Conservation (phyloP, 1,284 basidiomycete genomes). For the Pseudozyma hubeiensis region DNA sequence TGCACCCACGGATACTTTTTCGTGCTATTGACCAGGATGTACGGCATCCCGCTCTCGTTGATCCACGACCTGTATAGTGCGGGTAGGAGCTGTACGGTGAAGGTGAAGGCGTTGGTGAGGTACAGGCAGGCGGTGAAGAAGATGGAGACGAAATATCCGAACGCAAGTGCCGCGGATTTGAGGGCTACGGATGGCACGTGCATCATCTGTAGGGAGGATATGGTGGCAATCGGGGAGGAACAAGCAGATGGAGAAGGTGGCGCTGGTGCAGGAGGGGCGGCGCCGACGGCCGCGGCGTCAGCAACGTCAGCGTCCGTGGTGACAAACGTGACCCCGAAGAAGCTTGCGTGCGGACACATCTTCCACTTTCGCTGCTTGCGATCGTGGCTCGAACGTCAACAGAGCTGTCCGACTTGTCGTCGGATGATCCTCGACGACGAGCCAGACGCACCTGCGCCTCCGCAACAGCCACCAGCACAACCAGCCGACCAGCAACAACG, state of each 20-base stretch:
- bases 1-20: conserved; percentile 86
- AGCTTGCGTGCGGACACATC: conserved; percentile 93
- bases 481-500: background rate
- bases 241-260: background rate
- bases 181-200: conserved; percentile 88
- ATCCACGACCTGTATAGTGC: conserved; percentile 96
- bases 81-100: conserved; percentile 86
- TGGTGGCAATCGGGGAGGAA: conserved; percentile 70
- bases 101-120: conserved; percentile 85
- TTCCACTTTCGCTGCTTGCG: conserved; percentile 98
- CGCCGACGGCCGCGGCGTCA: background rate
- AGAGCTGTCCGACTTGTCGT: conserved; percentile 93
- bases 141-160: conserved; percentile 95
- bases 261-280: background rate
- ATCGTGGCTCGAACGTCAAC: conserved; percentile 96
- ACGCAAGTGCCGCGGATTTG: conserved; percentile 89
- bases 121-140: conserved; percentile 94
- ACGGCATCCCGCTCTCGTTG: conserved; percentile 96
- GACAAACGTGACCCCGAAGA: conserved; percentile 90
- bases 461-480: conserved; percentile 10
- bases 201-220: conserved; percentile 99
- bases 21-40: conserved; percentile 90
- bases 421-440: conserved; percentile 80
- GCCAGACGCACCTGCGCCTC: conserved; percentile 35
- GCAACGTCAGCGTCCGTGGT: conserved; percentile 4